Percentiles rank a stretch among this genome's conserved stretches.
phyloP scores from a whole-genome alignment of 2,329 filamentous ascomycete genomes.

The Exophiala sideris region DNA sequence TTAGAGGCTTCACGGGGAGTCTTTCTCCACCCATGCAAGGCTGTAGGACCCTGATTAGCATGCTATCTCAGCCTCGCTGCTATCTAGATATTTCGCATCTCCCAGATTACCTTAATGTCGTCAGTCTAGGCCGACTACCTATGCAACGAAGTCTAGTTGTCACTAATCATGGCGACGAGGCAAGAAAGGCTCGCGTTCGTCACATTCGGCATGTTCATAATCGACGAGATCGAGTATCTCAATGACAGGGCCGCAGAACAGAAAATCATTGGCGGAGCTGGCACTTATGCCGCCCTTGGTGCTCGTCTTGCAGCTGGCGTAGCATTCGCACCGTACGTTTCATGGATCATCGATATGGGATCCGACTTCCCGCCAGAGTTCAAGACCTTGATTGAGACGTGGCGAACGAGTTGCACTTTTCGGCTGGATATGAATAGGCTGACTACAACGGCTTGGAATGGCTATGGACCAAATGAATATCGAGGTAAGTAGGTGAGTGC shows the following conservation, averaged over 20 bases:
- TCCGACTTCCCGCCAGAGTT: slow-evolving; percentile 76
- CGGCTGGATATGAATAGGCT: slow-evolving; percentile 63
- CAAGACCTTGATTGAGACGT: slow-evolving; percentile 62
- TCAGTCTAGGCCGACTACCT: too few species aligned
- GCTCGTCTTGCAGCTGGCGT: slow-evolving; percentile 80
- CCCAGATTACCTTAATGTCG: too few species aligned
- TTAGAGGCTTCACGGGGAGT: too few species aligned
- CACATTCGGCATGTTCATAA: slow-evolving; percentile 70
- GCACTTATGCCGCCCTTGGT: slow-evolving; percentile 80
- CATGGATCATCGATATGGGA: slow-evolving; percentile 89
- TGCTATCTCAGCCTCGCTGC: too few species aligned
- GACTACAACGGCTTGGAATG: slow-evolving; percentile 91
- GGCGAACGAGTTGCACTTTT: slow-evolving; percentile 71
- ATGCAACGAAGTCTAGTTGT: too few species aligned
- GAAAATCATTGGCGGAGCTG: slow-evolving; percentile 83
- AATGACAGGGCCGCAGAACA: slow-evolving; percentile 65
- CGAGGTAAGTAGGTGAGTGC: slow-evolving; percentile 41
- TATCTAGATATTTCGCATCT: too few species aligned
- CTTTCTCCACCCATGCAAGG: too few species aligned
- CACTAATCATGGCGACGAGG: too few species aligned
- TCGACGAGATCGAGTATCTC: slow-evolving; percentile 85
- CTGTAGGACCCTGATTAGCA: too few species aligned
- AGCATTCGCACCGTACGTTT: slow-evolving; percentile 63
- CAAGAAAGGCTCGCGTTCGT: slow-evolving; percentile 56
- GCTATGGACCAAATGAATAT: slow-evolving; percentile 69